Percentiles rank a stretch among this genome's conserved stretches.
These are phyloP conservation scores for Tulasnella sp. DNA, from an alignment of 768 basidiomycete species.

Conservation along the genomic window DNA sequence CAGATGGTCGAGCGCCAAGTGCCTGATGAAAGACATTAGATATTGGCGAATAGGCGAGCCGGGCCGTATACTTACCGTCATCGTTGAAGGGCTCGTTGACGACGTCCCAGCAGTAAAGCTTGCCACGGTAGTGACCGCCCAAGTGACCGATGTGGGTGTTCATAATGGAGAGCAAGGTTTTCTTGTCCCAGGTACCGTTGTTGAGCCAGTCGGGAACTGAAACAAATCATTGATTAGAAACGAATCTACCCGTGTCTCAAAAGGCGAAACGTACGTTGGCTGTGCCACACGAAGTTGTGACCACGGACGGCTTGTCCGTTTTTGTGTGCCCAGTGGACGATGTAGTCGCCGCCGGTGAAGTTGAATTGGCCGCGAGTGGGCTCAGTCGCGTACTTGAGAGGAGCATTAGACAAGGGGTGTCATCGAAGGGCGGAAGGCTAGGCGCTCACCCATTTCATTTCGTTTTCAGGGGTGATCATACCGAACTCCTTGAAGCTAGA, in stretches of 20 bases:
- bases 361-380: background rate
- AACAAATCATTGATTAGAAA: background rate
- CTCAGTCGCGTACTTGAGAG: background rate
- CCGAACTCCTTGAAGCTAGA: conserved; percentile 11
- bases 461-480: conserved; percentile 8
- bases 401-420: background rate
- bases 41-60: background rate
- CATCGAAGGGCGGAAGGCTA: background rate
- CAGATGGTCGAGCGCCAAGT: conserved; percentile 44
- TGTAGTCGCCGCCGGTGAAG: conserved; percentile 5
- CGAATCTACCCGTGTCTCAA: background rate
- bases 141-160: conserved; percentile 38
- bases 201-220: conserved; percentile 9
- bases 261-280: conserved; percentile 1
- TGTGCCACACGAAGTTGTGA: conserved; percentile 12
- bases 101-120: conserved; percentile 33
- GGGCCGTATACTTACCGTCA: conserved; percentile 25
- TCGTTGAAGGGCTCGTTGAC: conserved; percentile 53
- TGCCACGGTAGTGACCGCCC: conserved; percentile 33
- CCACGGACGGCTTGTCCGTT: conserved; percentile 8
- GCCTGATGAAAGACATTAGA: conserved; percentile 18
- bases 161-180: conserved; percentile 27
- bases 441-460: conserved; percentile 6
- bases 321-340: conserved; percentile 7
- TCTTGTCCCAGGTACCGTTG: conserved; percentile 8